Percentiles rank a stretch among this genome's conserved stretches.
These are phyloP conservation scores for Epichloe amarillans DNA, from an alignment of 2,329 filamentous ascomycete genomes.

Conservation along the genomic window DNA sequence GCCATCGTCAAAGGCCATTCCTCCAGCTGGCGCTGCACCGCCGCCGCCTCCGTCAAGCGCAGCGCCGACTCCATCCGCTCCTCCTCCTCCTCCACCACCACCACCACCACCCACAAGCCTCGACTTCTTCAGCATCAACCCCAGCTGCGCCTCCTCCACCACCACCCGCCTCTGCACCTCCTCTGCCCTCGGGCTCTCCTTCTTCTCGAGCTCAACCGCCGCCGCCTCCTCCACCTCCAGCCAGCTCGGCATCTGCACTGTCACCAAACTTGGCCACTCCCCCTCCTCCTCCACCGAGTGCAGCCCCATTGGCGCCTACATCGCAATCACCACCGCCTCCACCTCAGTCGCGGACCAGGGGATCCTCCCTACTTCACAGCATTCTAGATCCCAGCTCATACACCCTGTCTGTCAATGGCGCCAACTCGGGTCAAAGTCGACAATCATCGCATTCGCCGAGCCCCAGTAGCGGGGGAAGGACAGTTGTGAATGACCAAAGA, in stretches of 20 bases:
- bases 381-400: conserved; percentile 67
- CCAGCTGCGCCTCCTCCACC: conserved; percentile 32
- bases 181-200: conserved; percentile 16
- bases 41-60: conserved; percentile 23
- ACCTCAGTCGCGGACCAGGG: conserved; percentile 24
- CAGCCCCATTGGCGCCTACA: conserved; percentile 16
- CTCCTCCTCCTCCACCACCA: conserved; percentile 26
- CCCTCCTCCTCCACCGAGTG: conserved; percentile 15
- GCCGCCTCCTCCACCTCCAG: conserved; percentile 21
- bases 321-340: conserved; percentile 28
- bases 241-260: conserved; percentile 18
- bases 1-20: conserved; percentile 28
- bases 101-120: conserved; percentile 29
- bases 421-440: conserved; percentile 32
- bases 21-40: conserved; percentile 20
- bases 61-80: conserved; percentile 28
- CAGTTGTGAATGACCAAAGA: conserved; percentile 60
- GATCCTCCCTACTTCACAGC: conserved; percentile 39
- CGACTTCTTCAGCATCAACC: conserved; percentile 24
- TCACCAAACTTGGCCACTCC: conserved; percentile 20
- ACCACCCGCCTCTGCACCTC: conserved; percentile 5
- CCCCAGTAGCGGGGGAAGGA: conserved; percentile 19
- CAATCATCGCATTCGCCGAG: conserved; percentile 16
- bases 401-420: conserved; percentile 54
- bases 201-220: conserved; percentile 24